Evolutionary conservation across 83 land plant species (phyloP).

Genomic region (Thuja plicata): DNA sequence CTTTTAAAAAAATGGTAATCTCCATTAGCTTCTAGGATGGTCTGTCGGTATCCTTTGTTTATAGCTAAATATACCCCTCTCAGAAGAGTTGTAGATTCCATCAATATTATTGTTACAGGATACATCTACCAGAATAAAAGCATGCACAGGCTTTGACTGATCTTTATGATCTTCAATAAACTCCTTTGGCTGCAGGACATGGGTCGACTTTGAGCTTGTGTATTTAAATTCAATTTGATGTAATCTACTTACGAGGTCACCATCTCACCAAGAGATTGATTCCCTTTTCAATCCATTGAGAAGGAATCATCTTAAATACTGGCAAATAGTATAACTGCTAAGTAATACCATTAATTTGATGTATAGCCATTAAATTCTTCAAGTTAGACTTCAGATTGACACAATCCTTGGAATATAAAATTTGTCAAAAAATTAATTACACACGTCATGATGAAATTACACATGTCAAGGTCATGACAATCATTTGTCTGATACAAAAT

Average conservation of each 20-base stretch:
- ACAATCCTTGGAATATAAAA: neutral
- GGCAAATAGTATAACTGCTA: neutral
- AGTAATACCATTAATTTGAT: too few species aligned
- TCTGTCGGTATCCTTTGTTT: neutral
- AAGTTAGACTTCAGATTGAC: neutral
- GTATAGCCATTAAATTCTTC: neutral
- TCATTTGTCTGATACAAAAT: neutral
- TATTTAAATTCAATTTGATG: too few species aligned
- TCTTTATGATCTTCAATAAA: neutral
- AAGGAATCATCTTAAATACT: neutral
- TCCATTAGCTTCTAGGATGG: neutral
- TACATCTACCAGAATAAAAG: neutral
- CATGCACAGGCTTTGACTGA: neutral
- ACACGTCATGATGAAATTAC: too few species aligned
- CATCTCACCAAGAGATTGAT: neutral
- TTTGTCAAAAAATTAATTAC: neutral
- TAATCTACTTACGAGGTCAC: neutral
- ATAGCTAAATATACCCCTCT: neutral
- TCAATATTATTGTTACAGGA: too few species aligned
- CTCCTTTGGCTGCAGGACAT: neutral
- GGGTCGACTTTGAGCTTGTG: neutral
- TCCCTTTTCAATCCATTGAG: neutral
- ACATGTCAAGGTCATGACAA: neutral
- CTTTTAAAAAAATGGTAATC: too few species aligned
- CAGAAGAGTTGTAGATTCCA: neutral